phyloP scores from a whole-genome alignment of 306 rosid species.

The Cicer pinnatifidum region DNA sequence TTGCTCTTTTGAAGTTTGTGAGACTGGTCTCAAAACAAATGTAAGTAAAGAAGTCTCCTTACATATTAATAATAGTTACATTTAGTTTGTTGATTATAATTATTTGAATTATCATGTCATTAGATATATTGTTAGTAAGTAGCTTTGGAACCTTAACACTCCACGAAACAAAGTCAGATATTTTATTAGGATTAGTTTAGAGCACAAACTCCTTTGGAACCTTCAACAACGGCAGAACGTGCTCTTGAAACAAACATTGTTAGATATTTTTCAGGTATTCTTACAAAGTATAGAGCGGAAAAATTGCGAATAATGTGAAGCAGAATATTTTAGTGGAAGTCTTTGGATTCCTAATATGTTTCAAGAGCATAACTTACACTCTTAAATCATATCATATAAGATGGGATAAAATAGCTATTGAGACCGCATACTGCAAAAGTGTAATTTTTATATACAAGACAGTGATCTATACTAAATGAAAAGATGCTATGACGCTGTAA shows the following conservation, averaged over 20 bases:
- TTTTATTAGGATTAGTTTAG: background rate
- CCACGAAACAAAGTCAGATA: conserved; percentile 1
- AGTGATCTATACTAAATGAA: conserved; percentile 14
- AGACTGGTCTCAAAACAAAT: conserved; percentile 66
- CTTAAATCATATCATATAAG: conserved; percentile 10
- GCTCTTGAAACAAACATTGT: conserved; percentile 1
- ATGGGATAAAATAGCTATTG: conserved; percentile 12
- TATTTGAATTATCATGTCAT: conserved; percentile 11
- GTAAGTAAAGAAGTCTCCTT: conserved; percentile 56
- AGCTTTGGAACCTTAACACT: conserved; percentile 16
- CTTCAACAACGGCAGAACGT: background rate
- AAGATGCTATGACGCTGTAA: conserved; percentile 18
- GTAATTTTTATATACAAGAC: conserved; percentile 2
- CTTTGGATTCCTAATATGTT: conserved; percentile 21
- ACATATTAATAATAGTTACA: conserved; percentile 2
- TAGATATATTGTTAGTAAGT: background rate
- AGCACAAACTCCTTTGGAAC: background rate
- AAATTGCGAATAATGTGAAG: background rate
- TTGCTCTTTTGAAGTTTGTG: conserved; percentile 64
- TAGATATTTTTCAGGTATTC: background rate
- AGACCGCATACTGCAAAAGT: conserved; percentile 26
- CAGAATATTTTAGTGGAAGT: background rate
- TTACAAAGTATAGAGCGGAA: background rate
- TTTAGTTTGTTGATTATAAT: conserved; percentile 5
- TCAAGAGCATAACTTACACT: conserved; percentile 9